Percentiles rank a stretch among this genome's conserved stretches.
Conservation (phyloP, 345 rosid genomes). For the Excoecaria cochinchinensis region DNA sequence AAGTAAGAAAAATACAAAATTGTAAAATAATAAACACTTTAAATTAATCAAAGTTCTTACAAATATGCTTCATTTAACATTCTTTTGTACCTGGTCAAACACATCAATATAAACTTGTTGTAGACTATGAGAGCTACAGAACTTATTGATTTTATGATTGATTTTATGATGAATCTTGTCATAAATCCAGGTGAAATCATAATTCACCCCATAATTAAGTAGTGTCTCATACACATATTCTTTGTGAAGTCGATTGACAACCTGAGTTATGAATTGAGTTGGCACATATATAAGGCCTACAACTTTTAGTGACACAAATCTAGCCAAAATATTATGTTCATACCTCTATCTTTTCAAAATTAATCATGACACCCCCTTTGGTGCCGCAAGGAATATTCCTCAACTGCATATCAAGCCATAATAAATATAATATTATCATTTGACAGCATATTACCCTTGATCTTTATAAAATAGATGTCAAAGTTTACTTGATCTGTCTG, state of each 20-base stretch:
- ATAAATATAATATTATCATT: no score
- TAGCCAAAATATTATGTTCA: slow-evolving; percentile 4
- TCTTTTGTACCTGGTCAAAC: no score
- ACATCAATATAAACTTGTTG: no score
- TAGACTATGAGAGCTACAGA: slow-evolving; percentile 71
- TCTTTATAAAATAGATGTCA: slow-evolving; percentile 5
- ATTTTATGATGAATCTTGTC: slow-evolving; percentile 99
- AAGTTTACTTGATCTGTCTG: slow-evolving; percentile 76
- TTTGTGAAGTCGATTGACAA: slow-evolving; percentile 77
- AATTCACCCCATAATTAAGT: slow-evolving; percentile 77
- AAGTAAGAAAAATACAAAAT: no score
- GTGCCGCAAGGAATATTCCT: slow-evolving; percentile 96
- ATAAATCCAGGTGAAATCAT: slow-evolving; percentile 92
- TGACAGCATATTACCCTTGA: neutral
- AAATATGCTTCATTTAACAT: neutral
- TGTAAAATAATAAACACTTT: slow-evolving; percentile 24
- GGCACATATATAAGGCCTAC: slow-evolving; percentile 11
- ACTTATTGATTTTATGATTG: no score
- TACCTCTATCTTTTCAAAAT: slow-evolving; percentile 92
- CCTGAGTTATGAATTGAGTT: slow-evolving; percentile 45
- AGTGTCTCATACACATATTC: slow-evolving; percentile 78
- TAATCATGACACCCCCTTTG: slow-evolving; percentile 95
- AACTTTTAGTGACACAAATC: neutral
- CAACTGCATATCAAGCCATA: slow-evolving; percentile 40
- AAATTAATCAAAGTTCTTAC: neutral